Conservation (phyloP, 2,329 filamentous ascomycete genomes). For the Annulohypoxylon truncatum region DNA sequence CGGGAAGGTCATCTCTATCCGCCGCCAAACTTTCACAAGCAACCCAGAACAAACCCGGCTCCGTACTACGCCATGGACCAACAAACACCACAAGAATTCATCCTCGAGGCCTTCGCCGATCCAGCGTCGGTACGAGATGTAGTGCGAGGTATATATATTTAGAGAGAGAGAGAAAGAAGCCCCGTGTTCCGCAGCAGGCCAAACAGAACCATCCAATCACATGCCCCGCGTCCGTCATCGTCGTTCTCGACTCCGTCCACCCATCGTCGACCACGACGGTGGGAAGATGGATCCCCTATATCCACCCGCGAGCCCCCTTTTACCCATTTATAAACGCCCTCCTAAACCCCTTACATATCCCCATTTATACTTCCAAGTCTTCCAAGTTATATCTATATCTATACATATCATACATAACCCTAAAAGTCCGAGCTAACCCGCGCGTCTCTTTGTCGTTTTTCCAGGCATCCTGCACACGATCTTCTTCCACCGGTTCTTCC, state of each 20-base stretch:
- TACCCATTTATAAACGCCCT: conserved; percentile 11
- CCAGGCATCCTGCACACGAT: conserved; percentile 95
- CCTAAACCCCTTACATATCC: background rate
- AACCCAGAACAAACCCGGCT: conserved; percentile 5
- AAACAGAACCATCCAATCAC: conserved; percentile 22
- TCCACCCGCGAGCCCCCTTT: conserved; percentile 8
- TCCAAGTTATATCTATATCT: background rate
- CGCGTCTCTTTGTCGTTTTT: background rate
- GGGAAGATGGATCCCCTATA: conserved; percentile 22
- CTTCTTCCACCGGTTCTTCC: conserved; percentile 99
- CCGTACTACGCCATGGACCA: conserved; percentile 57
- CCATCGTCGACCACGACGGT: conserved; percentile 25
- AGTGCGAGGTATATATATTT: conserved; percentile 76
- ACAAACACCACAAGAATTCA: conserved; percentile 81
- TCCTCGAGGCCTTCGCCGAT: conserved; percentile 93
- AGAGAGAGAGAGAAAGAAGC: background rate
- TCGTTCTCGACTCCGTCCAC: conserved; percentile 12
- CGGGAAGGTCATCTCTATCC: conserved; percentile 19
- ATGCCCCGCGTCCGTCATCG: conserved; percentile 32
- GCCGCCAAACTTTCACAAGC: conserved; percentile 15
- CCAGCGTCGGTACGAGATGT: conserved; percentile 90
- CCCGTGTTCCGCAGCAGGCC: background rate
- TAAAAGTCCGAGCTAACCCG: conserved; percentile 20
- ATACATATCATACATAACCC: background rate
- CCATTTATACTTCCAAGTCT: background rate